These are phyloP conservation scores for Verticillium tricorpus DNA, from an alignment of 2,329 filamentous ascomycete genomes.

Conservation along the genomic window DNA sequence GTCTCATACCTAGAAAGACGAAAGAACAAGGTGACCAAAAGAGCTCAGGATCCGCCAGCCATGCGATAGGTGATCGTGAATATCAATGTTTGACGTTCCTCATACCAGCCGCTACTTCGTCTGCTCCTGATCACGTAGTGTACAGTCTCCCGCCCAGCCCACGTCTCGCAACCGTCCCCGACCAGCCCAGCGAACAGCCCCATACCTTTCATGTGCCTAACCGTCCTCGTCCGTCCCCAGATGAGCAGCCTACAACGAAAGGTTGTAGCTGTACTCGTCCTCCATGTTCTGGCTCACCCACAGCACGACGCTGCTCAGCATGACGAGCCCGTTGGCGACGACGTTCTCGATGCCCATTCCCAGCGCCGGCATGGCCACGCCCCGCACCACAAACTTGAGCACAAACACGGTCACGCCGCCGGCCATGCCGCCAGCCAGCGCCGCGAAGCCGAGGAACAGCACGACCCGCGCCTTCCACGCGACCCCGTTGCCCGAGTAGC, in stretches of 20 bases:
- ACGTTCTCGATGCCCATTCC: slow-evolving; percentile 65
- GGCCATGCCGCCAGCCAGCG: slow-evolving; percentile 62
- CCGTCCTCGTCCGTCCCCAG: neutral
- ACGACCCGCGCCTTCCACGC: slow-evolving; percentile 67
- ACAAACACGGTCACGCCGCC: slow-evolving; percentile 66
- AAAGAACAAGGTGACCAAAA: neutral
- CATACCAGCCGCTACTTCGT: neutral
- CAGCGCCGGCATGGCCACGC: slow-evolving; percentile 55
- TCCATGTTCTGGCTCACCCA: slow-evolving; percentile 71
- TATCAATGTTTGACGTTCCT: neutral
- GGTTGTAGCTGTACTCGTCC: slow-evolving; percentile 66
- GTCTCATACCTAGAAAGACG: too few species aligned
- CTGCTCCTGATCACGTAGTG: neutral
- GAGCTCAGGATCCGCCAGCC: too few species aligned
- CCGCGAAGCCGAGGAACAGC: slow-evolving; percentile 62
- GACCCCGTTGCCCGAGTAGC: slow-evolving; percentile 58
- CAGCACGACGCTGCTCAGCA: slow-evolving; percentile 58
- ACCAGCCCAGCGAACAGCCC: neutral
- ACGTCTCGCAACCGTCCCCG: neutral
- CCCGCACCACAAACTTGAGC: slow-evolving; percentile 57
- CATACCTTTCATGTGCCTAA: too few species aligned
- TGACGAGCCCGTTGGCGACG: slow-evolving; percentile 60
- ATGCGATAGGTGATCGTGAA: neutral
- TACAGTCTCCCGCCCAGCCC: neutral
- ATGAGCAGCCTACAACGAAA: slow-evolving; percentile 45